Base-by-base conservation (phyloP, 768 basidiomycete species). In the Mycena latifolia region DNA sequence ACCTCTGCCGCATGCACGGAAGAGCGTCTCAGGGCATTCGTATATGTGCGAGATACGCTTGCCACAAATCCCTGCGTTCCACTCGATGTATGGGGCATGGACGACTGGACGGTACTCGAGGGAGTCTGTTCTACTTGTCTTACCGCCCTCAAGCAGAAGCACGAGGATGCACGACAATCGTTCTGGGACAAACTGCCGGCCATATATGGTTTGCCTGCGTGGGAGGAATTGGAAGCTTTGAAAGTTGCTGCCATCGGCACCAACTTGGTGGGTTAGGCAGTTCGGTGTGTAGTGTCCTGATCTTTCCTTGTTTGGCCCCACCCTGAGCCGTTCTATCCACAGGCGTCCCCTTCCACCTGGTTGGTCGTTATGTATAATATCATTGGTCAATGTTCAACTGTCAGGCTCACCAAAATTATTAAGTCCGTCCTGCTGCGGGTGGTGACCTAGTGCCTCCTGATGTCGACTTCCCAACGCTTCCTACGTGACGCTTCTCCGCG, bases 121-220 rank as follows among this genome's bases (percentile, higher is more conserved):
- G 14, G 43, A 5, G n/a, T 61, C 28, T 63, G 53, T 15, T 10
- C 43, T 3, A 35, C 22, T 24, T 63, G 62, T 24, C 25, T 37
- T 2, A 2, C 22, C 7, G 18, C 10, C 5, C 55, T 55, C 35
- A 39, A 37, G 8, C 15, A 39, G 15, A 43, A 24, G 10, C 62
- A 55, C 46, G 6, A 55, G 20, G 37, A 25, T 5, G 54, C 55
- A 7, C 46, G 47, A 8, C 47, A 55, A 47, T 37, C 18, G 0
- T 43, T 63, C 31, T 63, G 62, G 62, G 27, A 56, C 48, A 27
- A 17, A 2, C 55, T 63, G 12, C 62, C 62, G 5, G 27, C 5
- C 12, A 41, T 63, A 5, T 56, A 63, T 22, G 37, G 20, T 5
- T 29, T 63, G 29, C 62, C 62, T 29, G 4, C 20, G 0, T 56